Evolutionary conservation across 2,329 filamentous ascomycete species (phyloP), one percentile per base, ranked within the genome.

Genomic region (Ophiostoma sp.): DNA sequence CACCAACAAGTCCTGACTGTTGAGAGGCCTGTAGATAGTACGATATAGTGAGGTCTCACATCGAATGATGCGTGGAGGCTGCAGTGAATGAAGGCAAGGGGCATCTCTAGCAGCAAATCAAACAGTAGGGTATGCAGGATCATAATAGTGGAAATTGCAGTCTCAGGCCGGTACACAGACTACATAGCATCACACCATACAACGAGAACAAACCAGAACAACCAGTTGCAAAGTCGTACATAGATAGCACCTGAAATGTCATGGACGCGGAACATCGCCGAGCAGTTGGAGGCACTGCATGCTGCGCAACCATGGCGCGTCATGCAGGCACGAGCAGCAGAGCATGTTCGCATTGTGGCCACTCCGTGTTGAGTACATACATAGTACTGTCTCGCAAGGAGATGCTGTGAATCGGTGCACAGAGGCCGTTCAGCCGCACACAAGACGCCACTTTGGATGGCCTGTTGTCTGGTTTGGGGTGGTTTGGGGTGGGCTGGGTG

Each of bases 81-180:
- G 57, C 57, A 27, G 27, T 5, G 13, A 62, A 11, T 5, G 13
- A 62, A 11, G 15, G 27, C 13, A 62, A 33, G 23, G 52, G n/a
- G 52, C n/a, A 57, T 23, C 44, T 11, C 10, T 57, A 27, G 23
- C 10, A 41, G 11, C 13, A 41, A 13, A 41, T 41, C 39, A 39
- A 11, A 39, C 36, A 41, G 15, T 3, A 31, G 27, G 27, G 27
- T 31, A 31, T 31, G 27, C 27, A 31, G 27, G 27, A 31, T 31
- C 5, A 27, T 57, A 6, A n/a, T n/a, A 13, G 27, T 62, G 57
- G 57, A 62, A 27, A 33, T 62, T 62, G 57, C 57, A 62, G 57
- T 62, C 57, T 62, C 57, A 62, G 57, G 57, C 57, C 27, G 57
- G 13, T 48, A 48, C 44, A 48, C 44, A 48, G 44, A 48, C 44